These are phyloP conservation scores for Brasilioporus rufonigricans DNA, from an alignment of 768 basidiomycete genomes.

Conservation along the genomic window DNA sequence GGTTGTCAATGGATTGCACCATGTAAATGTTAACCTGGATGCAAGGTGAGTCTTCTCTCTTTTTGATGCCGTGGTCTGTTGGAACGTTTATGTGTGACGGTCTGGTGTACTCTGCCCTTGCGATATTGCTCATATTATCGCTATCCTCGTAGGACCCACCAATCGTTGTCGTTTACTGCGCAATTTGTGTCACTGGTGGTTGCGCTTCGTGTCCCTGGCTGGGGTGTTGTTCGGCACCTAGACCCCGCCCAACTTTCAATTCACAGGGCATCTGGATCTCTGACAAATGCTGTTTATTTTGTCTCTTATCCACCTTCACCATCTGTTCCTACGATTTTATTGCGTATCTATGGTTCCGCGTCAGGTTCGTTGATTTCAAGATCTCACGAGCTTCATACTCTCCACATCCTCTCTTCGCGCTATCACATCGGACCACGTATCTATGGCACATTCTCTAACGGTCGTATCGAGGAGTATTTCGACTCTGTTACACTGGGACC, in stretches of 20 bases:
- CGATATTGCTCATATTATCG: slow-evolving; percentile 18
- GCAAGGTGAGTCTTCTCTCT: slow-evolving; percentile 59
- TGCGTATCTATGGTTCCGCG: slow-evolving; percentile 91
- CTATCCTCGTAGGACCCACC: slow-evolving; percentile 55
- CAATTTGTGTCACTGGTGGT: slow-evolving; percentile 56
- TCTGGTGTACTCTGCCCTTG: slow-evolving; percentile 28
- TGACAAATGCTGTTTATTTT: slow-evolving; percentile 98
- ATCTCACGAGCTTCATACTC: slow-evolving; percentile 77
- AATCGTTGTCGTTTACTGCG: slow-evolving; percentile 51
- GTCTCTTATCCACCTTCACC: slow-evolving; percentile 66
- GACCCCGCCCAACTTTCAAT: slow-evolving; percentile 54
- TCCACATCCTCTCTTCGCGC: slow-evolving; percentile 84
- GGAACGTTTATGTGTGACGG: slow-evolving; percentile 35
- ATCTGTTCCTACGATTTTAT: slow-evolving; percentile 63
- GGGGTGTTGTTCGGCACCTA: slow-evolving; percentile 48
- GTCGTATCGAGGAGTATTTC: slow-evolving; percentile 94
- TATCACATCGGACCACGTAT: slow-evolving; percentile 90
- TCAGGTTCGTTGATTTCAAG: slow-evolving; percentile 87
- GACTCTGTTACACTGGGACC: slow-evolving; percentile 79
- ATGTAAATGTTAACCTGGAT: slow-evolving; percentile 54
- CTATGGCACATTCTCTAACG: slow-evolving; percentile 94
- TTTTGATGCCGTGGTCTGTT: too few relatives aligned
- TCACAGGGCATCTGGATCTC: slow-evolving; percentile 81
- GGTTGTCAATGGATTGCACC: slow-evolving; percentile 57
- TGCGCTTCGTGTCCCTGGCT: slow-evolving; percentile 54